Evolutionary conservation across 2,329 filamentous ascomycete species (phyloP).

Genomic region (Ceratocystis papillata): DNA sequence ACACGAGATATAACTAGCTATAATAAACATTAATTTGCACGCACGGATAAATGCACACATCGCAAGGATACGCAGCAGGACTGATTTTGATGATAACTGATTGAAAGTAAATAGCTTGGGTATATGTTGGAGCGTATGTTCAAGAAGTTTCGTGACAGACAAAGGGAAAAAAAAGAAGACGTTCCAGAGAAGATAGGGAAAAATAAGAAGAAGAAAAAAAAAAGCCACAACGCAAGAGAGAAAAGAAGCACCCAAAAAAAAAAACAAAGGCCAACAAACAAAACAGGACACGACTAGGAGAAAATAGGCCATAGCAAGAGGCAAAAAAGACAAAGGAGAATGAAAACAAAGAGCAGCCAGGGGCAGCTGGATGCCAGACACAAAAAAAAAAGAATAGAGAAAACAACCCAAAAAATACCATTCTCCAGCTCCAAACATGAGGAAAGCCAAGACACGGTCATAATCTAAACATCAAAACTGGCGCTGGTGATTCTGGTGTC

Average conservation of each 20-base stretch:
- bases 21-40: not conserved
- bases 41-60: not conserved
- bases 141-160: slow-evolving; percentile 20
- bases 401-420: not conserved
- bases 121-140: slow-evolving; percentile 13
- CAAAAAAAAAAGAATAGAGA: slow-evolving; percentile 5
- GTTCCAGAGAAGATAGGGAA: not conserved
- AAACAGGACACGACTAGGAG: not conserved
- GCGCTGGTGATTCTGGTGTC: slow-evolving; percentile 25
- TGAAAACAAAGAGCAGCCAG: not conserved
- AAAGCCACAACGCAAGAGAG: slow-evolving; percentile 20
- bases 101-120: slow-evolving; percentile 17
- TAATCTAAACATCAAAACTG: slow-evolving; percentile 21
- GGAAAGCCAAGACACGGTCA: slow-evolving; percentile 13
- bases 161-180: slow-evolving; percentile 24
- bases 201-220: slow-evolving; percentile 28
- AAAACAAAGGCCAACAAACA: not conserved
- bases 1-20: not conserved
- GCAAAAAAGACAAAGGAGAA: not conserved
- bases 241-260: not conserved
- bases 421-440: slow-evolving; percentile 10
- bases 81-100: slow-evolving; percentile 20
- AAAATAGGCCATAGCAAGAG: slow-evolving; percentile 1
- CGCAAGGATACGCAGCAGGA: slow-evolving; percentile 1
- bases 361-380: slow-evolving; percentile 14